Evolutionary conservation across 805 yeast genomes (phyloP).

Genomic region (Lipomyces spencermartinsiae): DNA sequence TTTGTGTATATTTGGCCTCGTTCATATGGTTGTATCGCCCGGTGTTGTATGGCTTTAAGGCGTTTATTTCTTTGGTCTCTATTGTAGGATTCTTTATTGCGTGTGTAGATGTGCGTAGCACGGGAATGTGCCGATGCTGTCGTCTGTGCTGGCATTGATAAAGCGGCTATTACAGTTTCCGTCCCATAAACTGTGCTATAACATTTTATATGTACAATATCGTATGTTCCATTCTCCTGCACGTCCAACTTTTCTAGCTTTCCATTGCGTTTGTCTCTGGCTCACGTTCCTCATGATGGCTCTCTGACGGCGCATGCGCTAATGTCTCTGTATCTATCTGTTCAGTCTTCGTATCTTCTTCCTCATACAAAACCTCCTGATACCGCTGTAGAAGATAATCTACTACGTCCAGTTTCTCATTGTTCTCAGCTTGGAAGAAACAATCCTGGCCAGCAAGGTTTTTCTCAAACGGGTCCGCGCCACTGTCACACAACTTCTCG

Average conservation of each 20-base stretch:
- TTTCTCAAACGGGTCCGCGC: slow-evolving; percentile 81
- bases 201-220: background rate
- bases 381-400: slow-evolving; percentile 75
- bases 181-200: background rate
- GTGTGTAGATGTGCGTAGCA: background rate
- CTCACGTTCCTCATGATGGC: background rate
- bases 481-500: slow-evolving; percentile 70
- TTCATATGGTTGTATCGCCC: background rate
- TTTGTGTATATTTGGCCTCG: background rate
- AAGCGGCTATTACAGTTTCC: background rate
- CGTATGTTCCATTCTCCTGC: slow-evolving; percentile 4
- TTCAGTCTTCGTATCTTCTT: slow-evolving; percentile 36
- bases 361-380: slow-evolving; percentile 62
- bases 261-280: slow-evolving; percentile 2
- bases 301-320: background rate
- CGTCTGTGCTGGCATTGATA: background rate
- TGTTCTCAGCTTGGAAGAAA: slow-evolving; percentile 86
- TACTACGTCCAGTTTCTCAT: slow-evolving; percentile 75
- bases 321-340: background rate
- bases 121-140: background rate
- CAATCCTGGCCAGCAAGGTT: slow-evolving; percentile 81
- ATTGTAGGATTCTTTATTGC: background rate
- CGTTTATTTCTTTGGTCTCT: background rate
- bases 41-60: background rate
- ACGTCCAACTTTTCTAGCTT: slow-evolving; percentile 21